Base-by-base conservation (phyloP, 805 yeast genomes). In the Cyberlindnera veronae region DNA sequence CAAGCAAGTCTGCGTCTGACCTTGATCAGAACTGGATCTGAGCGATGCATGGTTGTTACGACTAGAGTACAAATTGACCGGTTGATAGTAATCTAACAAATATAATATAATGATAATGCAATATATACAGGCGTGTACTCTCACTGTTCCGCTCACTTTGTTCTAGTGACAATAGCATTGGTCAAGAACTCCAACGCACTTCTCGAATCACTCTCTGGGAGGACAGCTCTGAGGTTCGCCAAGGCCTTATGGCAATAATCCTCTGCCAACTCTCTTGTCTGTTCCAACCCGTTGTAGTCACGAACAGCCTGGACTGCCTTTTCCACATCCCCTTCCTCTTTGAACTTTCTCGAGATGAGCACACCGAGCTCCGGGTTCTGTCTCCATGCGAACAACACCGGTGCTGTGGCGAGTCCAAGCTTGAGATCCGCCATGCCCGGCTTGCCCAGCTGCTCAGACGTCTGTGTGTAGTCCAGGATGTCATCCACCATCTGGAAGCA, bases 401-500 rank as follows among this genome's bases (percentile, higher is more conserved):
- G 99, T 0, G 97, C 98, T 1, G 99, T 93, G 2, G 98, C 98
- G 52, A 93, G 73, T 0, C 99, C 99, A 32, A 93, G 70, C 61
- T 90, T 79, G 52, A 93, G 72, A 65, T 93, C 99, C 4, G 96
- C 97, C 53, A 93, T 95, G 8, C 95, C 82, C 3, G 99, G 98
- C 62, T 93, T 93, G 27, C 99, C 99, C 42, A 93, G 67, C 37
- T 85, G 79, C 30, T 77, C 77, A 15, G 87, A 86, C 22, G 90
- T 79, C n/a, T 88, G 81, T 0, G 97, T 88, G 62, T 87, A 93
- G 64, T 93, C 99, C 49, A 93, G 74, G 81, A 91, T 80, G 63
- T 93, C 99, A 64, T 93, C 99, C 15, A 93, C 95, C 44, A 93
- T 74, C 66, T 91, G 99, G 74, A 93, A 93, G 59, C 97, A 93